Evolutionary conservation across 768 basidiomycete genomes (phyloP), one percentile per base, ranked within the genome.

Genomic region (Rhodotorula diobovata): DNA sequence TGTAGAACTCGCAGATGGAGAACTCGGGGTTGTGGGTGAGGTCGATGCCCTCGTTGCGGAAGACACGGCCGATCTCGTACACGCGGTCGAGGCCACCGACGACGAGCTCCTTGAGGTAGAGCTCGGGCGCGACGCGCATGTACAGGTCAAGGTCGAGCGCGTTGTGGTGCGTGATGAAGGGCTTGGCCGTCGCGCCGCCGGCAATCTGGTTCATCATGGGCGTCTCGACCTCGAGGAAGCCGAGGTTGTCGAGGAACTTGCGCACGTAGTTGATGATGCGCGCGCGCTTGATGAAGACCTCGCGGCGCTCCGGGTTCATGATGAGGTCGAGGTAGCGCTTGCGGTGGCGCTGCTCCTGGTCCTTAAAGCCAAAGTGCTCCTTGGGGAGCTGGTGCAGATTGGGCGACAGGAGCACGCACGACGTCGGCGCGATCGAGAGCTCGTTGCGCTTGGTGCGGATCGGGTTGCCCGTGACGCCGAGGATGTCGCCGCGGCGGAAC

Each of bases 1-100:
- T 98, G 80, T 98, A 99, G 82, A 99, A 98, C 83, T 99, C 95
- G 85, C 95, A 98, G 82, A 97, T 95, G 11, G 92, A 91, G 83
- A 97, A 97, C 81, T 99, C 96, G 76, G 96, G 96, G 82, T 99
- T 99, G 81, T 99, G 96, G 28, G 96, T 99, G 75, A 99, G 83
- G 82, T 99, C 96, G 79, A 99, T 99, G 41, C 94, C 91, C 80
- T 99, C 96, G 81, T 98, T 99, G 58, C 96, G 85, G 86, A 98
- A 99, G 21, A 97, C 93, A 53, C 95, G 88, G 5, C 95, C 96
- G 72, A 99, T 97, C 82, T 99, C 96, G 81, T 92, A 99, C 21
- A 99, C 96, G 56, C 96, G 89, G 81, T 98, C 95, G 32, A 99
- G 85, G 6, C 96, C 96, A 71, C 96, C 96, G 54, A 98, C 96